Evolutionary conservation across 1,139 yeast genomes (phyloP).

Genomic region (Pichia sp.): DNA sequence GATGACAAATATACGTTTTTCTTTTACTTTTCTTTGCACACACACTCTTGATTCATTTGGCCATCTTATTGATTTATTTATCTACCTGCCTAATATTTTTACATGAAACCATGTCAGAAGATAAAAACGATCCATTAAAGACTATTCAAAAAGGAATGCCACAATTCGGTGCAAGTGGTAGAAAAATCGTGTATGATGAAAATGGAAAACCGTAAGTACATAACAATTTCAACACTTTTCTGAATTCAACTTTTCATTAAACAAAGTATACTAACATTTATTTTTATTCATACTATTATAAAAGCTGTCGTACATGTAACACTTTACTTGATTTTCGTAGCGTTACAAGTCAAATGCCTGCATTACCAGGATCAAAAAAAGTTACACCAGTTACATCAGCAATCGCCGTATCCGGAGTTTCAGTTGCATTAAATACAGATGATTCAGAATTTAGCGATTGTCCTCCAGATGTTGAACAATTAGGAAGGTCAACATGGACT

Average conservation of each 20-base stretch:
- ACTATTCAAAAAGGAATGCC: constrained; percentile 29
- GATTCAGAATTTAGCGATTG: constrained; percentile 38
- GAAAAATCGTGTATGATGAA: constrained; percentile 70
- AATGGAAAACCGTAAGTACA: constrained; percentile 82
- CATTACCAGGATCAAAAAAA: constrained; percentile 12
- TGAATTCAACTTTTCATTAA: not conserved
- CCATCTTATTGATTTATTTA: too few relatives aligned
- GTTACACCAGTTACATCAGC: constrained; percentile 16
- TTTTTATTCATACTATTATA: not conserved
- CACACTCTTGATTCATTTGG: not conserved
- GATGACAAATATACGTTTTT: not conserved
- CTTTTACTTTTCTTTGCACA: not conserved
- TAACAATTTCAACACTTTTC: not conserved
- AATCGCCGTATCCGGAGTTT: constrained; percentile 16
- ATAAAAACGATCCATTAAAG: not conserved
- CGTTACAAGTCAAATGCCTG: constrained; percentile 34
- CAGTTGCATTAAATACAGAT: constrained; percentile 1
- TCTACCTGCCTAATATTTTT: not conserved
- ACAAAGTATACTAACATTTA: not conserved
- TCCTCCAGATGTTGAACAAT: constrained; percentile 80
- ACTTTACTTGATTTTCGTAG: constrained; percentile 67
- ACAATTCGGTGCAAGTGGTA: constrained; percentile 51
- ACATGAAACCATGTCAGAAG: constrained; percentile 2
- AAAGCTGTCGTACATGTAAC: constrained; percentile 79
- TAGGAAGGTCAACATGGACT: constrained; percentile 92